A percentile compares a stretch with the other conserved stretches of the same genome.
Evolutionary conservation across 305 asterid genomes (phyloP).

Genomic region (Euphrasia arctica): DNA sequence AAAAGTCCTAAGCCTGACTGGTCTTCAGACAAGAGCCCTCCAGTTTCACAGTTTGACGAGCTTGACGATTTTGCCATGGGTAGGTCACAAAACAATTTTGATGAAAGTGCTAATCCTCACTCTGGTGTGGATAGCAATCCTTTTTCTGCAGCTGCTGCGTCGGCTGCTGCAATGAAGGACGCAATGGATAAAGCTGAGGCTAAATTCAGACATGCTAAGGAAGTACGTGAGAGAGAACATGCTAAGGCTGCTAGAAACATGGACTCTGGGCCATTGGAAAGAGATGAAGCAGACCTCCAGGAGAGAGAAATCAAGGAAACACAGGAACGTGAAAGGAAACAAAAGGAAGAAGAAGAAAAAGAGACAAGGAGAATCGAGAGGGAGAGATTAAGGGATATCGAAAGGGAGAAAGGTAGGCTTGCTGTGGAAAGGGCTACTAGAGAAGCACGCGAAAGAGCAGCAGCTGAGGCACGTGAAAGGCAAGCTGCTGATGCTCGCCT

Average conservation of each 20-base stretch:
- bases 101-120: constrained; percentile 53
- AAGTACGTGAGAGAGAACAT: constrained; percentile 92
- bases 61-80: constrained; percentile 89
- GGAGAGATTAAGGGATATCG: constrained; percentile 62
- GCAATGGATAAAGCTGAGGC: constrained; percentile 99
- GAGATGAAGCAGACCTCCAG: constrained; percentile 55
- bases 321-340: constrained; percentile 68
- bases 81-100: constrained; percentile 42
- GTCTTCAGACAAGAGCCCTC: constrained; percentile 51
- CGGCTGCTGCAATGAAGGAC: constrained; percentile 98
- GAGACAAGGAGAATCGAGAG: constrained; percentile 76
- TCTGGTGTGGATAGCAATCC: constrained; percentile 58
- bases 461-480: constrained; percentile 67
- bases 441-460: constrained; percentile 98
- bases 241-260: constrained; percentile 76
- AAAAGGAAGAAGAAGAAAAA: constrained; percentile 76
- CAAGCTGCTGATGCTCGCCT: constrained; percentile 64
- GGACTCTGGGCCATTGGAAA: constrained; percentile 53
- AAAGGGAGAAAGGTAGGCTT: constrained; percentile 75
- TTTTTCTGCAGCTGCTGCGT: constrained; percentile 87
- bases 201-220: constrained; percentile 94
- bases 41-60: constrained; percentile 80
- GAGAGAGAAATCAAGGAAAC: constrained; percentile 66
- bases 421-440: constrained; percentile 98
- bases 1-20: constrained; percentile 47